phyloP scores from a whole-genome alignment of 495 filamentous ascomycete genomes.

The Wilcoxina mikolae region DNA sequence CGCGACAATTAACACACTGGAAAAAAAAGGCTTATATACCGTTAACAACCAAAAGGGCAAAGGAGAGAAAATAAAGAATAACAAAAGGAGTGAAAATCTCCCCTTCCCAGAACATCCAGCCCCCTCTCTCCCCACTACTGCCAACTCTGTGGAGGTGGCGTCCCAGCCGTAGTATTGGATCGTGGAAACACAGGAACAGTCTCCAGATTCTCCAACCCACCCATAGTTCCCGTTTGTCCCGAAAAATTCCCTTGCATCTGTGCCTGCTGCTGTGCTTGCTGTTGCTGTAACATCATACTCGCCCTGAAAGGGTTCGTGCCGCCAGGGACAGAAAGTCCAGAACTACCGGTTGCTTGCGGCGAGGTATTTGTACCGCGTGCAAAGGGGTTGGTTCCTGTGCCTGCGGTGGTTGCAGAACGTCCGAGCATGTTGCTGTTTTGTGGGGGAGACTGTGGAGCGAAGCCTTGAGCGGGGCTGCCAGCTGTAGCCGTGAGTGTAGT shows the following conservation, averaged over 20 bases:
- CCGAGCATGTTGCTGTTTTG: slow-evolving; percentile 23
- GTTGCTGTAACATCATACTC: slow-evolving; percentile 77
- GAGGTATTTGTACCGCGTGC: slow-evolving; percentile 32
- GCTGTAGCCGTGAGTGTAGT: slow-evolving; percentile 31
- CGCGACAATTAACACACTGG: too few relatives aligned
- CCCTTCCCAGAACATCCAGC: background rate
- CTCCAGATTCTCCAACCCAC: slow-evolving; percentile 65
- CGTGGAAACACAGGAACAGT: slow-evolving; percentile 79
- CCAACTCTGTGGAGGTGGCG: background rate
- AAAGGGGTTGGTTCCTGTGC: slow-evolving; percentile 61
- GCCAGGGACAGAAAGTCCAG: slow-evolving; percentile 48
- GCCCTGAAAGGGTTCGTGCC: slow-evolving; percentile 89
- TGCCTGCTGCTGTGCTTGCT: slow-evolving; percentile 41
- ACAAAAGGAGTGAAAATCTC: too few relatives aligned
- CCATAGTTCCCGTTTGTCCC: slow-evolving; percentile 48
- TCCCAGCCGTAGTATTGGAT: background rate
- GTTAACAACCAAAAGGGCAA: too few relatives aligned
- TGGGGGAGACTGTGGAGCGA: background rate
- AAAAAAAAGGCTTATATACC: too few relatives aligned
- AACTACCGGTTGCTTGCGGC: slow-evolving; percentile 34
- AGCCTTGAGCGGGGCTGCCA: too few relatives aligned
- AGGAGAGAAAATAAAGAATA: too few relatives aligned
- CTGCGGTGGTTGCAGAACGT: background rate
- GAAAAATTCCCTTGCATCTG: slow-evolving; percentile 21
- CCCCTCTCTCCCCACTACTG: background rate